Evolutionary conservation across 225 moss, liverwort and hornwort species (phyloP), one percentile per base, ranked within the genome.

Genomic region (Bryum argenteum): DNA sequence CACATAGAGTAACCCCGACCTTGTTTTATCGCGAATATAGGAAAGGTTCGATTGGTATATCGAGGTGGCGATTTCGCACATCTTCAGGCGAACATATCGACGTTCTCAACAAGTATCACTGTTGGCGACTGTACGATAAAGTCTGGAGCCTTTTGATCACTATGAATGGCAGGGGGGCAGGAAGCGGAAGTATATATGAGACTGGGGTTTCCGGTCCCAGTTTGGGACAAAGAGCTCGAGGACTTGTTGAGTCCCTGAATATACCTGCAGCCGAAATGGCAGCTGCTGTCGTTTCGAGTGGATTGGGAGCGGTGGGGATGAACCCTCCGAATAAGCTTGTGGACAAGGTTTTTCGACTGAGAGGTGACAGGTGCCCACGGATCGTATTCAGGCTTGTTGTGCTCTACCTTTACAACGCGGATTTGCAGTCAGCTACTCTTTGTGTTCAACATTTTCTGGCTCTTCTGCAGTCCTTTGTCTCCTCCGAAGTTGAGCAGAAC

Each of bases 221-320:
- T 76, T 80, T 91, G 58, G 89, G 91, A 56, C 91, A 91, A 80
- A 82, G 91, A 84, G 91, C 91, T 56, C 86, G 91, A 59, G 91
- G 87, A 33, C 83, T 91, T 61, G 91, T 91, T 39, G 91, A 91
- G 66, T 91, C 91, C 28, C 73, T 91, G 40, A 87, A 87, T 69
- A 89, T 88, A 24, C 89, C 91, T 64, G 91, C 89, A 15, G 89
- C 91, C 54, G 91, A 91, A 79, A 89, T 91, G 87, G 91, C 91
- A 70, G 91, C 89, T 67, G 91, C 89, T 72, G 87, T 91, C 51
- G 91, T 91, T 51, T 85, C 89, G n/a, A 89, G 91, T 80, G 91
- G 91, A 70, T 65, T 91, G 39, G 91, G 91, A 20, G 91, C 74
- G 33, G 91, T 91, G 56, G 87, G 89, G 58, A 89, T 91, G 69